These are phyloP conservation scores for Trichophyton benhamiae DNA, from an alignment of 2,329 filamentous ascomycete genomes.

Conservation along the genomic window DNA sequence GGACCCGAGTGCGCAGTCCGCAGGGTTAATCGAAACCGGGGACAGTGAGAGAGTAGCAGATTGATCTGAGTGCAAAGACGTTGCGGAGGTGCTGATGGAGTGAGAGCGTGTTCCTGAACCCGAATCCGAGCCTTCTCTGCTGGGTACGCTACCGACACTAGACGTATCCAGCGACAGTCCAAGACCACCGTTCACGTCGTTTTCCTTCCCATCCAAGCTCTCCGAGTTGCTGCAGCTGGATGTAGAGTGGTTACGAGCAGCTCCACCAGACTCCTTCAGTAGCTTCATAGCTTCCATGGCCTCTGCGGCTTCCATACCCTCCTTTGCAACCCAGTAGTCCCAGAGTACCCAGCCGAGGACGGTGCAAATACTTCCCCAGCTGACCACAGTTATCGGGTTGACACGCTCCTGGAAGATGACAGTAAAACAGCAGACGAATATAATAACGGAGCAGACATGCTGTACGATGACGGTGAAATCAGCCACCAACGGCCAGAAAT, in stretches of 20 bases:
- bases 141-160: constrained; percentile 23
- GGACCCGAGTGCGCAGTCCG: constrained; percentile 25
- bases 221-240: neutral
- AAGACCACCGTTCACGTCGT: constrained; percentile 28
- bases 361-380: constrained; percentile 70
- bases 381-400: constrained; percentile 79
- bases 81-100: constrained; percentile 43
- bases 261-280: neutral
- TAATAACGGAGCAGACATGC: constrained; percentile 86
- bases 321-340: constrained; percentile 77
- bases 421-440: constrained; percentile 89
- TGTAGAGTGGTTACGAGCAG: neutral
- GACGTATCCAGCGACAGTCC: constrained; percentile 31
- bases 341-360: constrained; percentile 80
- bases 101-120: constrained; percentile 29
- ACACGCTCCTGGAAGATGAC: constrained; percentile 78
- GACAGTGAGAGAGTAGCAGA: constrained; percentile 19
- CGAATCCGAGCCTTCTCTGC: constrained; percentile 19
- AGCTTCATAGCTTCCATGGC: constrained; percentile 13
- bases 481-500: constrained; percentile 93
- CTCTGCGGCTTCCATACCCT: constrained; percentile 40
- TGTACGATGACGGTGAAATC: constrained; percentile 95
- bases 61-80: constrained; percentile 41
- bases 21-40: constrained; percentile 16
- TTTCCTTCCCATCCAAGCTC: constrained; percentile 15